Conservation (phyloP, 306 rosid species). For the Lathyrus sativus region DNA sequence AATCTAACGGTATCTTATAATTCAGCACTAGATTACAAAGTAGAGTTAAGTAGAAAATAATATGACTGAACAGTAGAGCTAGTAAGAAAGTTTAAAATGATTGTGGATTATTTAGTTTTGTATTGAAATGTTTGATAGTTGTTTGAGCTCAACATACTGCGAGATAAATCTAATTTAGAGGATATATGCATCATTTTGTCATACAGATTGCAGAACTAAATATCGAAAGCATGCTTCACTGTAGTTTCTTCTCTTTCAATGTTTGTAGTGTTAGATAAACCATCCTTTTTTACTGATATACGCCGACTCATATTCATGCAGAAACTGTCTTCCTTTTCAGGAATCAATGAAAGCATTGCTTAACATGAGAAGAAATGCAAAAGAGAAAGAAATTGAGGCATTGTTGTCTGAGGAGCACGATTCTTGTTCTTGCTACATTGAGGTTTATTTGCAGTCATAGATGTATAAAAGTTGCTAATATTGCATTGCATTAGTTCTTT, state of each 20-base stretch:
- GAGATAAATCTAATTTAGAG: conserved; percentile 5
- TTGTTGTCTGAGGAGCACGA: conserved; percentile 86
- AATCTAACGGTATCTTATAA: background rate
- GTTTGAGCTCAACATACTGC: conserved; percentile 5
- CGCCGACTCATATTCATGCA: conserved; percentile 35
- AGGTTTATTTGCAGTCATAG: conserved; percentile 56
- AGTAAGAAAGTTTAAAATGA: conserved; percentile 11
- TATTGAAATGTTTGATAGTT: background rate
- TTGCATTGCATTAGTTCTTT: conserved; percentile 13
- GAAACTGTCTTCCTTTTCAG: conserved; percentile 54
- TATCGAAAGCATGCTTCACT: background rate
- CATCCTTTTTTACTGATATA: conserved; percentile 15
- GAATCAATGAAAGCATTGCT: conserved; percentile 71
- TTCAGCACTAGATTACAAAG: background rate
- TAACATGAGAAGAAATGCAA: conserved; percentile 70
- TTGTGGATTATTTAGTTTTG: background rate
- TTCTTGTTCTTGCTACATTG: conserved; percentile 83
- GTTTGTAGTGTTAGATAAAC: conserved; percentile 17
- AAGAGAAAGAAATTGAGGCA: conserved; percentile 92
- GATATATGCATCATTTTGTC: background rate
- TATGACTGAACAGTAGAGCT: conserved; percentile 8
- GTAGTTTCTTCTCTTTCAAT: conserved; percentile 20
- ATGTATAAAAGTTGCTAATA: conserved; percentile 2
- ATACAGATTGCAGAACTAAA: background rate
- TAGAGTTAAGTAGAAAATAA: background rate